Percentiles rank a stretch among this genome's conserved stretches.
These are phyloP conservation scores for Lactifluus rugatus DNA, from an alignment of 768 basidiomycete genomes.

Conservation along the genomic window DNA sequence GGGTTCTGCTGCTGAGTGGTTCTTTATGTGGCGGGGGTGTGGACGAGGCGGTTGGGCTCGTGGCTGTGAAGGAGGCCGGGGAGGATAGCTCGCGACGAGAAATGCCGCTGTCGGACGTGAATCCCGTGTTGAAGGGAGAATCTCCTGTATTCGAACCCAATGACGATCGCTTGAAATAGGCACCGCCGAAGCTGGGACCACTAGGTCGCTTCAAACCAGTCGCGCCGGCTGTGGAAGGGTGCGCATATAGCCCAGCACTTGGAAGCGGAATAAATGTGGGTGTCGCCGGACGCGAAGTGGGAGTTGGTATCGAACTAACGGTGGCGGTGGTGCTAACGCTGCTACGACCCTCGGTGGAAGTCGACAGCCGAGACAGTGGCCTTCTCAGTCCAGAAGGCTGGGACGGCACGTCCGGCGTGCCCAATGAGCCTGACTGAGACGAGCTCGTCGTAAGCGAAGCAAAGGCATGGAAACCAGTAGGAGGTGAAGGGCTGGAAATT, in stretches of 20 bases:
- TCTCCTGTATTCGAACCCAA: conserved; percentile 39
- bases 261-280: conserved; percentile 73
- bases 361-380: conserved; percentile 67
- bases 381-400: conserved; percentile 44
- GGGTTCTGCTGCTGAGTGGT: conserved; percentile 8
- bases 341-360: conserved; percentile 36
- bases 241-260: conserved; percentile 38
- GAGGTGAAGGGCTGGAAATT: conserved; percentile 42
- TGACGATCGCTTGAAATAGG: conserved; percentile 47
- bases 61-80: background rate
- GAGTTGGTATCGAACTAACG: conserved; percentile 53
- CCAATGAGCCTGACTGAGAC: conserved; percentile 33
- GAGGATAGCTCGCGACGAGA: conserved; percentile 5
- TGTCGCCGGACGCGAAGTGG: conserved; percentile 61
- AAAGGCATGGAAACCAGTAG: conserved; percentile 42
- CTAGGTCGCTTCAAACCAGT: conserved; percentile 52
- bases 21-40: conserved; percentile 12
- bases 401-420: conserved; percentile 32
- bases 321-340: conserved; percentile 44
- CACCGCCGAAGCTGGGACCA: conserved; percentile 33
- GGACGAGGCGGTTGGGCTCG: background rate
- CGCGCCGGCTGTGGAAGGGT: conserved; percentile 27
- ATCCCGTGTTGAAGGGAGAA: conserved; percentile 21
- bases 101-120: conserved; percentile 13
- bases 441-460: conserved; percentile 38